Base-by-base conservation (phyloP, 2,329 filamentous ascomycete species). In the Gremmenia infestans region DNA sequence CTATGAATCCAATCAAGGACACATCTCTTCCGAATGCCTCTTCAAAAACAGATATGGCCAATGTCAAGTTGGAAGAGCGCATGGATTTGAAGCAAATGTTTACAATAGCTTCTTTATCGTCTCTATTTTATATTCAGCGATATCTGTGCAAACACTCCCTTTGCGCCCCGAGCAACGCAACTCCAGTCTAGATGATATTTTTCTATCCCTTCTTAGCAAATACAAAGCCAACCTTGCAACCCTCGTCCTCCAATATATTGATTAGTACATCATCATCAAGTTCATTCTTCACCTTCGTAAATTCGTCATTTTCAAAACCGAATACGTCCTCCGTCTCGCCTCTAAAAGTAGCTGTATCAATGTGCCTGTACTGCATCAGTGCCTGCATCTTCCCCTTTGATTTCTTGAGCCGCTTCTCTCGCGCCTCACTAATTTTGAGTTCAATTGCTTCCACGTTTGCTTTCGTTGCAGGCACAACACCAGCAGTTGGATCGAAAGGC, bases 351-450 rank as follows among this genome's bases (percentile, higher is more conserved):
- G 71, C 65, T 9, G 73, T 73, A 57, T 82, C 76, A 36, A 82
- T 71, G 64, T 83, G 80, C 6, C 68, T 69, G 60, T 81, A 83
- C 56, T 77, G 72, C 79, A 82, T 81, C 46, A 83, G 65, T 58
- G 78, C 76, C 47, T 68, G 65, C 70, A 80, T 71, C 60, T 77
- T 79, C 15, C 54, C 60, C 48, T 65, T 68, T 32, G 64, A 61
- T 39, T 64, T 68, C 51, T 66, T 72, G 32, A 64, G 39, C 56
- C 61, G 62, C 25, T 62, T 69, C 55, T 67, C 65, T 14, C 63
- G 61, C 6, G 59, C 63, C 12, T 72, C 70, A 53, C 70, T 67
- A 12, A 77, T 70, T 47, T 67, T 67, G 12, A 68, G 70, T 57
- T 80, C 74, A 53, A 79, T 72, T 23, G 69, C 72, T 11, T 73